Percentiles rank a stretch among this genome's conserved stretches.
Conservation (phyloP, 2,329 filamentous ascomycete genomes). For the Fusarium pininemorale region DNA sequence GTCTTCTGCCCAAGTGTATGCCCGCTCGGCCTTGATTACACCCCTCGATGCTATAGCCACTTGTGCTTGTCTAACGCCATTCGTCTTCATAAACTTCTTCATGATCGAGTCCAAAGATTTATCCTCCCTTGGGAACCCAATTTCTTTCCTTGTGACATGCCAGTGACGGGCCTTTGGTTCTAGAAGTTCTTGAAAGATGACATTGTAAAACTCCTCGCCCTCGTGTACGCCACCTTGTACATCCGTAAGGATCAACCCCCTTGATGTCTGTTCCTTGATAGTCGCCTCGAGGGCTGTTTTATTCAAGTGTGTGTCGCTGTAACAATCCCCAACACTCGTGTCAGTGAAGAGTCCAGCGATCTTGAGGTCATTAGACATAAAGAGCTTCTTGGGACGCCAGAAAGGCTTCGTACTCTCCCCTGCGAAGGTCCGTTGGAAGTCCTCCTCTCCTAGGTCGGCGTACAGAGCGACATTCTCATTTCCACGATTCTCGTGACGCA, state of each 20-base stretch:
- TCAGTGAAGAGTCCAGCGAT: conserved; percentile 30
- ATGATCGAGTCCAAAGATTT: conserved; percentile 5
- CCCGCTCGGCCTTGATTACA: background rate
- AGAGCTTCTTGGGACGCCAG: conserved; percentile 19
- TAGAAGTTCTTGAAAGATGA: conserved; percentile 16
- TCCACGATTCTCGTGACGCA: conserved; percentile 24
- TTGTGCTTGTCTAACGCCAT: conserved; percentile 32
- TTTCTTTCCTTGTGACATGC: background rate
- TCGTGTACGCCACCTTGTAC: conserved; percentile 19
- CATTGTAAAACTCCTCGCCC: conserved; percentile 10
- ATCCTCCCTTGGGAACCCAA: background rate
- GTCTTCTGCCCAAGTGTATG: conserved; percentile 32
- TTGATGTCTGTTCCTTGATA: background rate
- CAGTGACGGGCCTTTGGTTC: conserved; percentile 6
- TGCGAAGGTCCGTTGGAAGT: background rate
- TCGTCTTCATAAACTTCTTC: conserved; percentile 18
- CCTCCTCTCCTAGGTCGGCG: background rate
- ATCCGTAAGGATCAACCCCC: conserved; percentile 4
- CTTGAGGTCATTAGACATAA: conserved; percentile 26
- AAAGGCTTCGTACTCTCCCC: conserved; percentile 23
- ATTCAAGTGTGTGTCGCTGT: background rate
- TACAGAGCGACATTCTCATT: conserved; percentile 19
- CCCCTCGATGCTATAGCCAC: conserved; percentile 6
- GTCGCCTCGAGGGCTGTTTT: background rate
- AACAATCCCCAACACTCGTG: conserved; percentile 18